These are phyloP conservation scores for Gnomoniopsis sp. DNA, from an alignment of 2,329 filamentous ascomycete species.

Conservation along the genomic window DNA sequence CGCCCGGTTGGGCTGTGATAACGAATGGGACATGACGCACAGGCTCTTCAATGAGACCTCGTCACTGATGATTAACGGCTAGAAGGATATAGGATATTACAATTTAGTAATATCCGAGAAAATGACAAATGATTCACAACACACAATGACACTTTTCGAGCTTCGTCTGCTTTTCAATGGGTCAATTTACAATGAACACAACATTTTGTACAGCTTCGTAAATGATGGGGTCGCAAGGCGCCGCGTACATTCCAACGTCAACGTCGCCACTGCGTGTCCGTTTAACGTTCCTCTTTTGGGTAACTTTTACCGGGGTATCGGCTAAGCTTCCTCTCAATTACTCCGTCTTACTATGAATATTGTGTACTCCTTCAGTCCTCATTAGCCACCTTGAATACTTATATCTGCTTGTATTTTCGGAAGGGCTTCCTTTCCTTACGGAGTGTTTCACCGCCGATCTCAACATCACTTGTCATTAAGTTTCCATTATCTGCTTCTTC, in stretches of 20 bases:
- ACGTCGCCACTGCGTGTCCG: too few relatives aligned
- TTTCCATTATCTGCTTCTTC: not conserved
- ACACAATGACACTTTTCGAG: not conserved
- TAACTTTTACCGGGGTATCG: not conserved
- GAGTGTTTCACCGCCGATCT: not conserved
- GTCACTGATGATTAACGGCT: not conserved
- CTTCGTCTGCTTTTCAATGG: not conserved
- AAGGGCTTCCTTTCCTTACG: too few relatives aligned
- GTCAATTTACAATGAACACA: too few relatives aligned
- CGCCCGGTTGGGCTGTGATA: not conserved
- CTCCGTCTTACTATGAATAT: not conserved
- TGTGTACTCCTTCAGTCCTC: too few relatives aligned
- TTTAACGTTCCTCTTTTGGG: not conserved
- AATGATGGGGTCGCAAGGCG: not conserved
- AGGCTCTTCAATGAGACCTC: not conserved
- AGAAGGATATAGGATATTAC: not conserved
- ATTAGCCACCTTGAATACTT: too few relatives aligned
- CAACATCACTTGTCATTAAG: not conserved
- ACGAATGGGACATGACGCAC: not conserved
- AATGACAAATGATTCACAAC: not conserved
- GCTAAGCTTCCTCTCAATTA: not conserved
- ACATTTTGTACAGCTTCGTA: too few relatives aligned
- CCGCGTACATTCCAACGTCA: not conserved
- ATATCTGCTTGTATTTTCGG: too few relatives aligned
- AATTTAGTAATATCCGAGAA: not conserved